These are phyloP conservation scores for Coniochaeta sp. DNA, from an alignment of 2,329 filamentous ascomycete species.

Conservation along the genomic window DNA sequence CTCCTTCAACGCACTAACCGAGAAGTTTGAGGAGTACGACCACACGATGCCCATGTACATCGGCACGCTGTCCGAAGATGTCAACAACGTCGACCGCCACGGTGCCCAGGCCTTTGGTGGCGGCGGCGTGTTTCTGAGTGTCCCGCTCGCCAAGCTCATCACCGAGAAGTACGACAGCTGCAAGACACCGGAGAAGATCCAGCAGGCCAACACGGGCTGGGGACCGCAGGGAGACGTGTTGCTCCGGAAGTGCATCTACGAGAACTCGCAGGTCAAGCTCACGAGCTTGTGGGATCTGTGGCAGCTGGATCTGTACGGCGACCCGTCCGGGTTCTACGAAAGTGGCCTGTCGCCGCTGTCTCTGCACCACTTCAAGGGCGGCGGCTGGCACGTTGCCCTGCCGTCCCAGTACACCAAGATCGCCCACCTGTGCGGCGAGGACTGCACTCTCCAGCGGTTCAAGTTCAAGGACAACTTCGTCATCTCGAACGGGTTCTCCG, in stretches of 20 bases:
- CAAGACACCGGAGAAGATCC: constrained; percentile 40
- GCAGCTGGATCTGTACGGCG: constrained; percentile 53
- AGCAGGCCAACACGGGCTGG: constrained; percentile 50
- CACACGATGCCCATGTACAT: constrained; percentile 47
- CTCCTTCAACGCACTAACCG: constrained; percentile 45
- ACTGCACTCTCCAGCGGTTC: constrained; percentile 53
- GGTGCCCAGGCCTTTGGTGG: constrained; percentile 59
- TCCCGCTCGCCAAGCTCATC: constrained; percentile 28
- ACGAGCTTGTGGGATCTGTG: constrained; percentile 50
- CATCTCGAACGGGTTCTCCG: constrained; percentile 52
- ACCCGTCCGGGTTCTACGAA: constrained; percentile 59
- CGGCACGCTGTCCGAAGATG: constrained; percentile 54
- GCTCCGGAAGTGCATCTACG: constrained; percentile 57
- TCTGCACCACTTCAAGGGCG: constrained; percentile 58
- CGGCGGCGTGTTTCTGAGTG: constrained; percentile 54
- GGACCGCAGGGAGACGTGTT: constrained; percentile 54
- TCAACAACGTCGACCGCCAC: constrained; percentile 51
- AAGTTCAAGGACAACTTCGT: constrained; percentile 45
- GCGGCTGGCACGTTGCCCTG: constrained; percentile 46
- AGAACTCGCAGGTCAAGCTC: constrained; percentile 51
- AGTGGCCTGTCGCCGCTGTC: constrained; percentile 52
- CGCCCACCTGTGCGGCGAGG: constrained; percentile 51
- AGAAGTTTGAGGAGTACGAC: constrained; percentile 45
- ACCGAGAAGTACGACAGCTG: constrained; percentile 22
- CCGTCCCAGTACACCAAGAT: constrained; percentile 51